These are phyloP conservation scores for Dictyostelium intermedium DNA, from an alignment of 78 protist genomes.

Conservation along the genomic window DNA sequence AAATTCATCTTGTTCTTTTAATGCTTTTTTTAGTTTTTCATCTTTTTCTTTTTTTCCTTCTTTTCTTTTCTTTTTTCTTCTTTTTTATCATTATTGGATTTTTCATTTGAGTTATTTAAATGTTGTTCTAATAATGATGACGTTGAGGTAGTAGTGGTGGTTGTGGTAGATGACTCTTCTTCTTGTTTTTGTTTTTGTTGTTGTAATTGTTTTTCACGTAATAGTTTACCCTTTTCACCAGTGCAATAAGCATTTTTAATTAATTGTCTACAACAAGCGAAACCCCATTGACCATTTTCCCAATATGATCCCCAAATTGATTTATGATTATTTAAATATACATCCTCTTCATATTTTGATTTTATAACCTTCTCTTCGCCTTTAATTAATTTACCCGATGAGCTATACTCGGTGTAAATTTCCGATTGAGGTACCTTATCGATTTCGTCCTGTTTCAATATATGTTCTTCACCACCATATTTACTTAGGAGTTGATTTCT, in stretches of 20 bases:
- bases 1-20: conserved; percentile 43
- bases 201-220: conserved; percentile 16
- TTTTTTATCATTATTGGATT: conserved; percentile 17
- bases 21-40: conserved; percentile 28
- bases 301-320: conserved; percentile 97
- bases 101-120: neutral
- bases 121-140: conserved; percentile 21
- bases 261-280: conserved; percentile 89
- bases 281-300: conserved; percentile 96
- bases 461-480: conserved; percentile 95
- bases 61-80: conserved; percentile 34
- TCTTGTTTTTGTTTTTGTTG: conserved; percentile 11
- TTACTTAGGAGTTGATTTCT: conserved; percentile 68
- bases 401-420: conserved; percentile 92
- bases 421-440: conserved; percentile 90
- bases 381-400: conserved; percentile 85
- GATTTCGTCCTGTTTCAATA: conserved; percentile 57
- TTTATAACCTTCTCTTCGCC: conserved; percentile 80
- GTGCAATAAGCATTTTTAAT: conserved; percentile 87
- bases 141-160: neutral
- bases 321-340: conserved; percentile 89
- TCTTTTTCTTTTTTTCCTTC: conserved; percentile 30
- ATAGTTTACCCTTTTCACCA: conserved; percentile 89
- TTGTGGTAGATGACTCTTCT: neutral
- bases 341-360: conserved; percentile 94